Evolutionary conservation across 805 yeast species (phyloP), one percentile per base, ranked within the genome.

Genomic region (Wickerhamomyces ciferrii): DNA sequence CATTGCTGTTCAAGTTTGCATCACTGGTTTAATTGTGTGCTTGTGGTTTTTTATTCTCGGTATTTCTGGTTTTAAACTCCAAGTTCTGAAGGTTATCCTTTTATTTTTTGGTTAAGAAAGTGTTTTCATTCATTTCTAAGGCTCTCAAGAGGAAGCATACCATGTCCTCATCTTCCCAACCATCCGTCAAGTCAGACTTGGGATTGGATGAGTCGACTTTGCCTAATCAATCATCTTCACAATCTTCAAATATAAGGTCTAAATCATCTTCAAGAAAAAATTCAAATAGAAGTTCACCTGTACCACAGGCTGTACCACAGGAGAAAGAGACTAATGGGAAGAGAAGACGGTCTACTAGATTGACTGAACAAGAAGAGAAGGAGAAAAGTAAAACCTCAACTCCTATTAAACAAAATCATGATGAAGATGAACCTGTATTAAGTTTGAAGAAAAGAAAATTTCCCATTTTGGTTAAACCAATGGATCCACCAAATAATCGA

Each of bases 341-440:
- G 3, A 47, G 45, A 31, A 47, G 52, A 25, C 23, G 48, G 21
- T 49, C 52, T 13, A 39, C n/a, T 13, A 47, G 52, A 21, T 34
- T 49, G 11, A 24, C 32, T 9, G 43, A 19, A 13, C 36, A 9
- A 6, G 18, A 18, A 7, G n/a, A 42, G 21, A 32, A 32, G 32
- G 14, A 31, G 38, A n/a, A 17, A 40, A 40, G 31, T 4, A 34
- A 34, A 34, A 34, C 14, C n/a, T n/a, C n/a, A n/a, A n/a, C n/a
- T n/a, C 15, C n/a, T 39, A 18, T 5, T 41, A 29, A 5, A 13
- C 20, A 20, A 23, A 5, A 17, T 34, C 31, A 21, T 4, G 34
- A 13, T 7, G 29, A 42, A 10, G 36, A 21, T 5, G 42, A 20
- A 31, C 36, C 42, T 4, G 20, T 41, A 9, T 37, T 47, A 19